These are phyloP conservation scores for Stagonosporopsis vannaccii DNA, from an alignment of 2,329 filamentous ascomycete genomes.

Conservation along the genomic window DNA sequence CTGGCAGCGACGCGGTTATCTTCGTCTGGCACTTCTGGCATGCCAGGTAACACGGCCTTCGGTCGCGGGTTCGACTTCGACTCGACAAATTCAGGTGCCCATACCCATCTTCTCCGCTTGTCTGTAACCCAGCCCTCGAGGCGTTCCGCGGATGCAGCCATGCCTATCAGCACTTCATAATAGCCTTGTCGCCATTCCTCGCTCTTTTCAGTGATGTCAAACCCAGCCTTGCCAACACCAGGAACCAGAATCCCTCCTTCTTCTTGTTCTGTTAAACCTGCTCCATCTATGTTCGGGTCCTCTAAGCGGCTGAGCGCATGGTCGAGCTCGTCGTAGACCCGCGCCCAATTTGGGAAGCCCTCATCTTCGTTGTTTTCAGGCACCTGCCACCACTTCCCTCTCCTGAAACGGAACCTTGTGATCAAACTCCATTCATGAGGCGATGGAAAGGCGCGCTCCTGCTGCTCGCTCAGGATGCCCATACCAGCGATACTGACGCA, in stretches of 20 bases:
- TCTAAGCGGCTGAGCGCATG: constrained; percentile 72
- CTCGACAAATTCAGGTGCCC: constrained; percentile 75
- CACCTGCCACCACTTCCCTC: constrained; percentile 56
- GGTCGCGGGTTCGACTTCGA: constrained; percentile 86
- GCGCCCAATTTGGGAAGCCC: constrained; percentile 73
- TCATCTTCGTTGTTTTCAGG: constrained; percentile 65
- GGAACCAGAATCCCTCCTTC: constrained; percentile 56
- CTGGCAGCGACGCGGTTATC: constrained; percentile 77
- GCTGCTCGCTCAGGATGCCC: constrained; percentile 74
- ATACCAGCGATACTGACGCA: constrained; percentile 68
- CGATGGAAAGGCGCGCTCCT: constrained; percentile 79
- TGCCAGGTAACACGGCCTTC: constrained; percentile 71
- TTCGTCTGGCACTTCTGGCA: constrained; percentile 71
- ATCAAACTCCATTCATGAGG: constrained; percentile 81
- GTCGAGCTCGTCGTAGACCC: constrained; percentile 67
- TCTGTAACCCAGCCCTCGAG: constrained; percentile 82
- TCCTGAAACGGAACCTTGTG: constrained; percentile 72
- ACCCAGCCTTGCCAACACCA: constrained; percentile 57
- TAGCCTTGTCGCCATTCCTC: constrained; percentile 89
- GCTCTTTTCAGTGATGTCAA: constrained; percentile 76
- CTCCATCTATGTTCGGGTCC: constrained; percentile 71
- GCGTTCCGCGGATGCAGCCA: constrained; percentile 78
- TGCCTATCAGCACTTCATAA: constrained; percentile 79
- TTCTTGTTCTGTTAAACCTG: constrained; percentile 65
- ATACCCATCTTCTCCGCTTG: constrained; percentile 66